Evolutionary conservation across 169 alveolate genomes (phyloP), one percentile per base, ranked within the genome.

Genomic region (Plasmodium malariae): DNA sequence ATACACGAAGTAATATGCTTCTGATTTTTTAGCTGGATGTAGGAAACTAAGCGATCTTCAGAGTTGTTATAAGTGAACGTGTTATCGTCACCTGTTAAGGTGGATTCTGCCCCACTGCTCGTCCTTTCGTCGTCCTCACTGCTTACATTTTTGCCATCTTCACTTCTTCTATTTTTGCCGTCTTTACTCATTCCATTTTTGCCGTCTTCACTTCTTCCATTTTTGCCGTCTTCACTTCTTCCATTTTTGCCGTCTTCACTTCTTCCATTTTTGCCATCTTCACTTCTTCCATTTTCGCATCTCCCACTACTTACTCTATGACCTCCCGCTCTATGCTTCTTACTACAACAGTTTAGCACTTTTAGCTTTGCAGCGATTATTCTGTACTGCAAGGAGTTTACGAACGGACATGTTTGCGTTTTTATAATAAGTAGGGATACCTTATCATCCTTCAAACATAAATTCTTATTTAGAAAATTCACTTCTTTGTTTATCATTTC

Each of bases 381-480:
- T 55, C 76, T 63, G 37, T 76, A 76, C n/a, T 76, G 89, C 43
- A 76, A 1, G 34, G 63, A 9, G 28, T 76, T 51, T 36, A 65
- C 60, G 26, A 76, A 76, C 17, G 89, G 68, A 14, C 89, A 76
- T 1, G 70, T 76, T 40, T 76, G 89, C 26, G 89, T 76, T 55
- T 37, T 51, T 67, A 76, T 40, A 55, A 76, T 76, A 0, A 76
- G 55, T 21, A 76, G 55, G 17, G 89, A 76, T 26, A 76, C 21
- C 54, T 76, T 76, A n/a, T 76, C 89, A 62, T 76, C 76, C 17
- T 49, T 67, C 3, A 76, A 28, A 34, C 89, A 76, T 19, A 76
- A 55, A 19, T 60, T 62, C 2, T 26, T 76, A 32, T 76, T 76
- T 12, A 76, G 55, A 7, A 76, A 76, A 36, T 62, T 76, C 63